phyloP scores from a whole-genome alignment of 768 basidiomycete species.

The Pleurotus djamor region DNA sequence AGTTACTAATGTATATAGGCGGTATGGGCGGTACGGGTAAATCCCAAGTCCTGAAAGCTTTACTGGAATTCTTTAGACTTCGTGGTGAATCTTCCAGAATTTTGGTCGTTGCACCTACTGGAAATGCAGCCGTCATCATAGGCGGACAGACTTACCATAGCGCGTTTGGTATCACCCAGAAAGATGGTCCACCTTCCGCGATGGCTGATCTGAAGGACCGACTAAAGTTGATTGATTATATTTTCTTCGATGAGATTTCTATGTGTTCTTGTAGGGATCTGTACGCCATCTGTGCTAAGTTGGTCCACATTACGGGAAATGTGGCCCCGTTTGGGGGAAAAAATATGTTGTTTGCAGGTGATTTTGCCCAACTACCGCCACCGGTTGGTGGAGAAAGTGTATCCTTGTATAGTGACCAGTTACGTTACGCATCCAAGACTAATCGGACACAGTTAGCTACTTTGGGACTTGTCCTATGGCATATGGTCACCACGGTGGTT shows the following conservation, averaged over 20 bases:
- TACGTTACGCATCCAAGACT: conserved; percentile 8
- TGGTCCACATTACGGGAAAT: conserved; percentile 8
- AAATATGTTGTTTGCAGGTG: conserved; percentile 30
- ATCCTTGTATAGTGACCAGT: conserved; percentile 12
- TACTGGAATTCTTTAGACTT: conserved; percentile 18
- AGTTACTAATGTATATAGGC: conserved; percentile 28
- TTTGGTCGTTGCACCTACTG: conserved; percentile 23
- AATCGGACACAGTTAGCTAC: conserved; percentile 14
- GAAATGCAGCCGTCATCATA: conserved; percentile 20
- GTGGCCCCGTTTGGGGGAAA: conserved; percentile 23
- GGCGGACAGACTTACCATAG: conserved; percentile 22
- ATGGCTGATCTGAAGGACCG: background rate
- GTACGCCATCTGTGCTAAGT: conserved; percentile 25
- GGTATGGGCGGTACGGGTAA: conserved; percentile 33
- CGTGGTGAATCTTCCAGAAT: conserved; percentile 22
- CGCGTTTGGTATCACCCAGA: conserved; percentile 7
- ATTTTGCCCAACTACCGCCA: conserved; percentile 31
- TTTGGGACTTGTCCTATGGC: conserved; percentile 25
- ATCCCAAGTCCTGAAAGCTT: conserved; percentile 24
- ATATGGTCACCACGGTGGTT: conserved; percentile 26
- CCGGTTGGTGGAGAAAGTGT: conserved; percentile 14
- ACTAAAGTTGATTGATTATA: conserved; percentile 23
- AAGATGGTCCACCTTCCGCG: too few relatives aligned
- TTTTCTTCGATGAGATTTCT: conserved; percentile 40
- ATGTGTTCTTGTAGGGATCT: conserved; percentile 34